Evolutionary conservation across 2,329 filamentous ascomycete species (phyloP).

Genomic region (Ambrosiella cleistominuta): DNA sequence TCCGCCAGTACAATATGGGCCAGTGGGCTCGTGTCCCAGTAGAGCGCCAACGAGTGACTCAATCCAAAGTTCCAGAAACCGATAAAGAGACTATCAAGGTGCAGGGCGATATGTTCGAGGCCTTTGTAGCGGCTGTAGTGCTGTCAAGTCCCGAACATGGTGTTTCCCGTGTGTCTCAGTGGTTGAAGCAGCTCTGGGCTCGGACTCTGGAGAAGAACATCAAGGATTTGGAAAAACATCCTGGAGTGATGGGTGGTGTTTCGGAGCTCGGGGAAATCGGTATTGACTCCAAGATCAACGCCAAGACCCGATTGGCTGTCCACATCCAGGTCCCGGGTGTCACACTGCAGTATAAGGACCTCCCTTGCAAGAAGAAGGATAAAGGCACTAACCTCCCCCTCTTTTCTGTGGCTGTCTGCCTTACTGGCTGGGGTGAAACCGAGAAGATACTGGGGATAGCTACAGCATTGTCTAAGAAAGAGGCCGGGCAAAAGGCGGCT

Average conservation of each 20-base stretch:
- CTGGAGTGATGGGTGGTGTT: slow-evolving; percentile 16
- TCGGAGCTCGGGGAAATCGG: slow-evolving; percentile 18
- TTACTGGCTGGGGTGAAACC: slow-evolving; percentile 52
- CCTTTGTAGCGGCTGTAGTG: slow-evolving; percentile 68
- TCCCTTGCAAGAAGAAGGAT: slow-evolving; percentile 33
- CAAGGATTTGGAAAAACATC: slow-evolving; percentile 14
- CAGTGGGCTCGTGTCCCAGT: slow-evolving; percentile 40
- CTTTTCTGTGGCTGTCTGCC: slow-evolving; percentile 45
- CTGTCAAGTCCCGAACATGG: slow-evolving; percentile 48
- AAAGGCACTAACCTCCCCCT: slow-evolving; percentile 35
- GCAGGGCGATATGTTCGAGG: slow-evolving; percentile 75
- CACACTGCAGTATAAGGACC: slow-evolving; percentile 43
- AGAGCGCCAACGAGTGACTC: slow-evolving; percentile 10
- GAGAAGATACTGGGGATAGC: slow-evolving; percentile 45
- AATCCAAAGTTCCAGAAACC: slow-evolving; percentile 23
- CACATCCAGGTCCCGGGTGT: slow-evolving; percentile 39
- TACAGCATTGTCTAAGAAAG: slow-evolving; percentile 46
- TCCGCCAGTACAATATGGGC: slow-evolving; percentile 53
- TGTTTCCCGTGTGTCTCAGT: slow-evolving; percentile 41
- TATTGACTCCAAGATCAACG: slow-evolving; percentile 10
- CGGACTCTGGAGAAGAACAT: slow-evolving; percentile 42
- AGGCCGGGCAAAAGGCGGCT: slow-evolving; percentile 52
- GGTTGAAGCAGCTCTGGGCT: slow-evolving; percentile 62
- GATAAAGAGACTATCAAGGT: slow-evolving; percentile 50
- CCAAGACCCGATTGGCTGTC: slow-evolving; percentile 36